Percentiles rank a stretch among this genome's conserved stretches.
Conservation (phyloP, 495 filamentous ascomycete genomes). For the Aspergillus cavernicola region DNA sequence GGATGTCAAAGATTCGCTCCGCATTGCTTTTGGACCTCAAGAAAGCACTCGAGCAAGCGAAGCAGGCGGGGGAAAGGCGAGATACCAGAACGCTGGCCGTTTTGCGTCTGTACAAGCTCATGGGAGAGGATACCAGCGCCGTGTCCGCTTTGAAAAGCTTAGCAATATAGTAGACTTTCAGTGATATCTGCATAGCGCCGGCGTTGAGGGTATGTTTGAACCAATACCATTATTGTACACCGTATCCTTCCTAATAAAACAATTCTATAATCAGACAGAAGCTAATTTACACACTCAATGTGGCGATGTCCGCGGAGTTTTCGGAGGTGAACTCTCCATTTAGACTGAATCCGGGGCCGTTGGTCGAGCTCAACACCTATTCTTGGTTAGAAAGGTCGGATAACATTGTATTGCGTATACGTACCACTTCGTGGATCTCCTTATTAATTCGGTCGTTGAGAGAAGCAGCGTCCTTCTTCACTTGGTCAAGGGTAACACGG, state of each 20-base stretch:
- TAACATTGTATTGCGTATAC: conserved; percentile 14
- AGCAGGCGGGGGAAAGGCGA: conserved; percentile 48
- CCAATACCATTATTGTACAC: conserved; percentile 53
- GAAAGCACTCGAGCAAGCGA: conserved; percentile 71
- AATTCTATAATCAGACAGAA: conserved; percentile 37
- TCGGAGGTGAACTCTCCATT: conserved; percentile 69
- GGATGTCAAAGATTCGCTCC: conserved; percentile 60
- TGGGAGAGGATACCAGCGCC: conserved; percentile 72
- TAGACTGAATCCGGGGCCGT: conserved; percentile 80
- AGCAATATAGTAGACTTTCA: conserved; percentile 37
- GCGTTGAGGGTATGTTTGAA: conserved; percentile 36
- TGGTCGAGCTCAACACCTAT: conserved; percentile 82
- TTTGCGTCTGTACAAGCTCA: conserved; percentile 69
- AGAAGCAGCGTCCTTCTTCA: conserved; percentile 71
- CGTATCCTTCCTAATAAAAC: conserved; percentile 45
- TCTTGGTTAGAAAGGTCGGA: neutral
- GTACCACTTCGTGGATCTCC: conserved; percentile 82
- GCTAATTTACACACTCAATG: conserved; percentile 43
- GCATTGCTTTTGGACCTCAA: conserved; percentile 82
- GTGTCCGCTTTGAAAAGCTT: conserved; percentile 59
- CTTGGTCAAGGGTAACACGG: conserved; percentile 64
- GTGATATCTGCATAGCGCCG: conserved; percentile 40
- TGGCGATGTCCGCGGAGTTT: conserved; percentile 49
- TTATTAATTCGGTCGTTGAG: conserved; percentile 73
- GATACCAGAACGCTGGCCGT: conserved; percentile 62